Evolutionary conservation across 2,329 filamentous ascomycete genomes (phyloP).

Genomic region (Didymella exigua): DNA sequence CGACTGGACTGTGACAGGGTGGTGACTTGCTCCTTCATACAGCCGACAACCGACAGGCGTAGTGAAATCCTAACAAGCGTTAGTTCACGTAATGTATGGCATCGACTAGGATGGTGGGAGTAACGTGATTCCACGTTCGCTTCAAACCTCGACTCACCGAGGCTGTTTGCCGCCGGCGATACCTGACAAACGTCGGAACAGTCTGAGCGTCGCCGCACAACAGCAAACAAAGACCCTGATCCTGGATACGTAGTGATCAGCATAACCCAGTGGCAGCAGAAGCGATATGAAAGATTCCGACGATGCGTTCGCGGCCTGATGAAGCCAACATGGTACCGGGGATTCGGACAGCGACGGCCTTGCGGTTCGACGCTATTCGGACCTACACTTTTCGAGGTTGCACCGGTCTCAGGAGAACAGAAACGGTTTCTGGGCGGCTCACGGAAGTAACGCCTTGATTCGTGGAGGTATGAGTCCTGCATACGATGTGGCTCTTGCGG

Average conservation of each 20-base stretch:
- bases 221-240: slow-evolving; percentile 9
- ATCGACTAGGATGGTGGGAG: slow-evolving; percentile 6
- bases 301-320: slow-evolving; percentile 3
- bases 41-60: slow-evolving; percentile 12
- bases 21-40: slow-evolving; percentile 1
- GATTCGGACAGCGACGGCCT: slow-evolving; percentile 2
- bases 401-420: slow-evolving; percentile 36
- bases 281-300: slow-evolving; percentile 15
- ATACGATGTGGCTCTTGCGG: slow-evolving; percentile 38
- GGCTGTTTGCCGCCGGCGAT: slow-evolving; percentile 12
- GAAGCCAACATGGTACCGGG: slow-evolving; percentile 10
- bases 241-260: slow-evolving; percentile 9
- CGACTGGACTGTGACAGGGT: slow-evolving; percentile 14
- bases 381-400: slow-evolving; percentile 26
- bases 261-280: slow-evolving; percentile 12
- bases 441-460: slow-evolving; percentile 32
- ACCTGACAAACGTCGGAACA: slow-evolving; percentile 15
- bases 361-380: slow-evolving; percentile 21
- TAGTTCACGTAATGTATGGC: slow-evolving; percentile 11
- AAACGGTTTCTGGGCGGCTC: slow-evolving; percentile 27
- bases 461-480: slow-evolving; percentile 28
- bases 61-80: slow-evolving; percentile 17
- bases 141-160: slow-evolving; percentile 6
- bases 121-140: slow-evolving; percentile 14
- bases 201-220: slow-evolving; percentile 10